phyloP scores from a whole-genome alignment of 2,329 filamentous ascomycete species.

The Aspergillus puulaauensis region DNA sequence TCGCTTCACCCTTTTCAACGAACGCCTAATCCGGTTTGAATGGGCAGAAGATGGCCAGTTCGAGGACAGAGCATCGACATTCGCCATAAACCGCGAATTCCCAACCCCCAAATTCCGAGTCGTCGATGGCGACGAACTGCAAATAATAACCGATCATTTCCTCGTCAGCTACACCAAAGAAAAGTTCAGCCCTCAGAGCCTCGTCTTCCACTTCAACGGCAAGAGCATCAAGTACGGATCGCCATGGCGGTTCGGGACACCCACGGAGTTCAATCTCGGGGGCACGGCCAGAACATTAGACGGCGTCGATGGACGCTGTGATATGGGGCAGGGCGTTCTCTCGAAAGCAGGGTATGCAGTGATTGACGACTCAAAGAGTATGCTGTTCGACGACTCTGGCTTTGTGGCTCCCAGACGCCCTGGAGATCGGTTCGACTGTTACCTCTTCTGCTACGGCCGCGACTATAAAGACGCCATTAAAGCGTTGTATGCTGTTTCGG shows the following conservation, averaged over 20 bases:
- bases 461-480: constrained; percentile 57
- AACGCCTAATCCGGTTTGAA: constrained; percentile 60
- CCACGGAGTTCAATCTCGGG: constrained; percentile 42
- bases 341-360: constrained; percentile 52
- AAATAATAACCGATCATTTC: constrained; percentile 57
- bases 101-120: constrained; percentile 51
- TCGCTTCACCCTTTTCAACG: constrained; percentile 60
- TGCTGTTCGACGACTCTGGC: constrained; percentile 56
- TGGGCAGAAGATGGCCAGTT: constrained; percentile 61
- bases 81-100: constrained; percentile 57
- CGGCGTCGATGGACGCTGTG: constrained; percentile 50
- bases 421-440: constrained; percentile 56
- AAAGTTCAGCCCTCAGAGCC: constrained; percentile 52
- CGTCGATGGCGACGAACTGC: constrained; percentile 49
- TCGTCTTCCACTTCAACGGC: constrained; percentile 48
- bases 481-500: constrained; percentile 57
- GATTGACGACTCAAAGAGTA: constrained; percentile 56
- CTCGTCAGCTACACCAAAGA: constrained; percentile 61
- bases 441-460: constrained; percentile 60
- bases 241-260: constrained; percentile 55
- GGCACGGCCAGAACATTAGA: constrained; percentile 58
- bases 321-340: constrained; percentile 53
- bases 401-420: constrained; percentile 51
- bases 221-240: constrained; percentile 42
- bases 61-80: constrained; percentile 62